Evolutionary conservation across 805 yeast genomes (phyloP).

Genomic region (Yamadazyma endophytica): DNA sequence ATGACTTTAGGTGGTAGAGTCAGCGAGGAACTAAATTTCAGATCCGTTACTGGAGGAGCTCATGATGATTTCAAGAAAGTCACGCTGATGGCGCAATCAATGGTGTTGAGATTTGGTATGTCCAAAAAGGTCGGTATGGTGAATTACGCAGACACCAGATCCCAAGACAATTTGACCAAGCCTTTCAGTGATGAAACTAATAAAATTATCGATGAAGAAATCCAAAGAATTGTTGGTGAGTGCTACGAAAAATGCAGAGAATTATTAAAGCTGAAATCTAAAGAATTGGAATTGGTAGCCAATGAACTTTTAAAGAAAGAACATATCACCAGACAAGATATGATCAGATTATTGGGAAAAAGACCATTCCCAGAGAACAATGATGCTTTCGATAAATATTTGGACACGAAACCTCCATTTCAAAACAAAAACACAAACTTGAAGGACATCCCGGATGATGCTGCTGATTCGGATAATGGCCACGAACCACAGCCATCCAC

Average conservation of each 20-base stretch:
- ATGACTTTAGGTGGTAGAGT: conserved; percentile 98
- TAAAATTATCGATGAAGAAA: conserved; percentile 61
- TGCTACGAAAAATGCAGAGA: conserved; percentile 58
- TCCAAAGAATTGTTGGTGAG: conserved; percentile 60
- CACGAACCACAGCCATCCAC: too few species aligned
- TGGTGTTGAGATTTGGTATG: conserved; percentile 95
- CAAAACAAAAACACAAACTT: too few species aligned
- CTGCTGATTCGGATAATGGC: too few species aligned
- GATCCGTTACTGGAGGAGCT: conserved; percentile 93
- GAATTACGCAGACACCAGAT: conserved; percentile 37
- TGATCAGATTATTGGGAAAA: conserved; percentile 71
- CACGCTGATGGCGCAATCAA: conserved; percentile 85
- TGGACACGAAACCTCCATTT: conserved; percentile 45
- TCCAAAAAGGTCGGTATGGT: conserved; percentile 67
- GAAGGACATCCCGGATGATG: too few species aligned
- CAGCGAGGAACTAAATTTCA: conserved; percentile 88
- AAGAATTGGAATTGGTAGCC: conserved; percentile 67
- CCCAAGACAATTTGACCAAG: conserved; percentile 56
- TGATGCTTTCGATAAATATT: conserved; percentile 87
- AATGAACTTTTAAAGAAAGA: conserved; percentile 68
- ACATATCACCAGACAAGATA: conserved; percentile 77
- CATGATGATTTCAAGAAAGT: conserved; percentile 96
- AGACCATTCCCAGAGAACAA: conserved; percentile 76
- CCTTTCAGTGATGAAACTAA: conserved; percentile 84
- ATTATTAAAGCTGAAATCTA: conserved; percentile 54